These are phyloP conservation scores for Aspergillus luchuensis DNA, from an alignment of 2,329 filamentous ascomycete genomes.

Conservation along the genomic window DNA sequence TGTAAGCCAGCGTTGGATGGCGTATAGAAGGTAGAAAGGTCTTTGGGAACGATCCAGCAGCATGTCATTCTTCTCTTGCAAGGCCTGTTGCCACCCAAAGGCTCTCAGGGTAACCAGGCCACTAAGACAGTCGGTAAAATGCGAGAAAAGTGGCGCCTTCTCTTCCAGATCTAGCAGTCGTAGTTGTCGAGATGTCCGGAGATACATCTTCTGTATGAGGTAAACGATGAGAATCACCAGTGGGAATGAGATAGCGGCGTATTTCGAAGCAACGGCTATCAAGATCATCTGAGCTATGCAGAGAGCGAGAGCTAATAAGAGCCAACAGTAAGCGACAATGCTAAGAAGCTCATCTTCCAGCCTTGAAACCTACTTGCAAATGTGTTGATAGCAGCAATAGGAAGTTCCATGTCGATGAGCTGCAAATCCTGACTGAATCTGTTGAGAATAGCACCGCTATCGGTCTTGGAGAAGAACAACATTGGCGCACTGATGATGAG, in stretches of 20 bases:
- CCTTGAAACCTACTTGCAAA: conserved; percentile 33
- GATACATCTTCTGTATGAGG: conserved; percentile 58
- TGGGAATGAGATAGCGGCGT: conserved; percentile 55
- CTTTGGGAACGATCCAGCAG: conserved; percentile 58
- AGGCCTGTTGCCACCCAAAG: conserved; percentile 55
- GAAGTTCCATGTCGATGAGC: conserved; percentile 49
- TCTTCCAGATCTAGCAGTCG: conserved; percentile 63
- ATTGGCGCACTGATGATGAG: conserved; percentile 38
- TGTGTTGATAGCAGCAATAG: conserved; percentile 44
- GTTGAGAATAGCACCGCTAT: conserved; percentile 46
- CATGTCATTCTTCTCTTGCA: conserved; percentile 48
- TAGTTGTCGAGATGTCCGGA: conserved; percentile 62
- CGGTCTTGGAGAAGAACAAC: conserved; percentile 46
- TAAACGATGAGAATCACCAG: conserved; percentile 52
- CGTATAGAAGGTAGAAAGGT: conserved; percentile 60
- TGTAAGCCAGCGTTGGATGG: conserved; percentile 60
- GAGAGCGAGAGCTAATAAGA: conserved; percentile 26
- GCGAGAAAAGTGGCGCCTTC: conserved; percentile 60
- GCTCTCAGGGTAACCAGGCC: conserved; percentile 60
- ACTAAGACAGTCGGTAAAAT: conserved; percentile 60
- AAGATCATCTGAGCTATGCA: conserved; percentile 52
- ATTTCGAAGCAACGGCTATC: conserved; percentile 52
- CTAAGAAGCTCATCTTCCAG: background rate
- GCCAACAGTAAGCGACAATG: background rate
- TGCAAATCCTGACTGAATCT: conserved; percentile 50